Evolutionary conservation across 257 asterid species (phyloP).

Genomic region (Nicotiana undulata): DNA sequence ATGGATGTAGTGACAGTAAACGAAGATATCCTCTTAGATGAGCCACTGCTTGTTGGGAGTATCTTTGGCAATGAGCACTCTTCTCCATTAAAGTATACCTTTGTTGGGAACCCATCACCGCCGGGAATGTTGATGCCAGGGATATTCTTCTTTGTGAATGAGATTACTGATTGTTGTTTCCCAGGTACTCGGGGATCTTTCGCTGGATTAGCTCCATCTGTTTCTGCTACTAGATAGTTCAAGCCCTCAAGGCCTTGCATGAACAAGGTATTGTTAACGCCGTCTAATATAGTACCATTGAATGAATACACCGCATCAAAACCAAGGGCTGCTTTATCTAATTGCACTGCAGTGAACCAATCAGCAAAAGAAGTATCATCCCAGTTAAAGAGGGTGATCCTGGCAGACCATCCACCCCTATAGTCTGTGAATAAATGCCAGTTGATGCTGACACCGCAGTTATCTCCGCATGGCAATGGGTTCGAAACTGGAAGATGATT

Average conservation of each 20-base stretch:
- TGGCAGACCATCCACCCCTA: slow-evolving; percentile 85
- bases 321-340: slow-evolving; percentile 53
- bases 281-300: slow-evolving; percentile 52
- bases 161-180: slow-evolving; percentile 86
- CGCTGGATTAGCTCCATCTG: slow-evolving; percentile 40
- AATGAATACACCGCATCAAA: slow-evolving; percentile 79
- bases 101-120: slow-evolving; percentile 89
- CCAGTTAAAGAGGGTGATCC: slow-evolving; percentile 90
- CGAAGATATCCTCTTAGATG: slow-evolving; percentile 27
- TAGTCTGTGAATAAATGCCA: slow-evolving; percentile 86
- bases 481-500: slow-evolving; percentile 57
- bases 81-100: slow-evolving; percentile 87
- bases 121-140: slow-evolving; percentile 51
- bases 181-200: slow-evolving; percentile 70
- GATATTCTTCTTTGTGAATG: slow-evolving; percentile 68
- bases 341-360: slow-evolving; percentile 79
- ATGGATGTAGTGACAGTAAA: slow-evolving; percentile 10
- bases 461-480: slow-evolving; percentile 75
- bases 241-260: slow-evolving; percentile 76
- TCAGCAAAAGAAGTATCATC: slow-evolving; percentile 53
- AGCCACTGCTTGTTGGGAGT: slow-evolving; percentile 48
- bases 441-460: slow-evolving; percentile 83
- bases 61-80: slow-evolving; percentile 69
- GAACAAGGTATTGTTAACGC: slow-evolving; percentile 56
- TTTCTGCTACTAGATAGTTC: slow-evolving; percentile 77